Base-by-base conservation (phyloP, 176 grass and related monocot genomes). In the Zea luxurians region DNA sequence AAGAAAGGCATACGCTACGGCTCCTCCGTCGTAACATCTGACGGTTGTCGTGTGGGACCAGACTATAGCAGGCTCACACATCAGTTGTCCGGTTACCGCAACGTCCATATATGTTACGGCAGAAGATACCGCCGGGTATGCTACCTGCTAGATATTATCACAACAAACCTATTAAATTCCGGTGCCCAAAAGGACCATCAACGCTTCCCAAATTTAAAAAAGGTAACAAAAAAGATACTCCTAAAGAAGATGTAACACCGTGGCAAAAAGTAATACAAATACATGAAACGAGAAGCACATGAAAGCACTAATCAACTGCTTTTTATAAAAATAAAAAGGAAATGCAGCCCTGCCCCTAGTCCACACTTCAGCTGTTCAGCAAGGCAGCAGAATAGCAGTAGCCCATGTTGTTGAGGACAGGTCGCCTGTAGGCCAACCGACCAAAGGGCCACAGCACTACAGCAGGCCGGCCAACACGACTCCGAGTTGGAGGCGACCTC, bases 401-500 rank as follows among this genome's bases (percentile, higher is more conserved):
- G 27, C 27, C 27, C 27, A 27, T 27, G 27, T 27, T 27, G 27
- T 27, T 27, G 27, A 27, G 27, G 27, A 27, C 27, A 27, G 27
- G 64, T 41, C 34, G 35, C 36, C 64, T 18, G 42, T 13, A 16
- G 34, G 64, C 71, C 42, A 4, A 40, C 83, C 83, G 66, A 76
- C 52, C 64, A 79, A 65, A 57, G 37, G 54, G 43, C 37, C 27
- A 27, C 27, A 27, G 7, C 38, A 40, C 16, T 0, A 36, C 27
- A 13, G 38, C 4, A 4, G 3, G 41, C 34, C 13, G 61, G 2
- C 62, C 60, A 62, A 37, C 16, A 36, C 70, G 62, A 41, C 47
- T 50, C 21, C 20, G 60, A 71, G 48, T 65, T 27, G 68, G 59
- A 16, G 47, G 46, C 71, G 58, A 77, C 85, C 41, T 63, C 72